A percentile compares a stretch with the other conserved stretches of the same genome.
Conservation (phyloP, 2,329 filamentous ascomycete genomes). For the Hypomyces perniciosus region DNA sequence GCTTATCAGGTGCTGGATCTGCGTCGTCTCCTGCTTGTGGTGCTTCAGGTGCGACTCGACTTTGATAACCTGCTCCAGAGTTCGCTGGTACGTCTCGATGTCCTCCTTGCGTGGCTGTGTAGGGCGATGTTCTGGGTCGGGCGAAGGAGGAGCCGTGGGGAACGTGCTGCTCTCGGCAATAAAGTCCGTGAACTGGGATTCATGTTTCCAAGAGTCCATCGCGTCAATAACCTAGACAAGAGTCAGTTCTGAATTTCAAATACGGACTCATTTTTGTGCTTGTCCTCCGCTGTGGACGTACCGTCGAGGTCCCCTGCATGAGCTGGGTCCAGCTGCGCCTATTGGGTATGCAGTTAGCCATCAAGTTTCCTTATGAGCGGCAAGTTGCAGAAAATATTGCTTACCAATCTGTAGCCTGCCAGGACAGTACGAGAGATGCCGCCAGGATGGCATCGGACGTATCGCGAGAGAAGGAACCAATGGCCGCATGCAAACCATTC, state of each 20-base stretch:
- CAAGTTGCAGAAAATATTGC: conserved; percentile 22
- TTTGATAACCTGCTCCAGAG: conserved; percentile 60
- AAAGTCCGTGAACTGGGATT: conserved; percentile 79
- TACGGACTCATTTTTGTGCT: not conserved
- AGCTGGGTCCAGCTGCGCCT: conserved; percentile 91
- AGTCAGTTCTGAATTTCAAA: conserved; percentile 1
- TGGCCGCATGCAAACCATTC: conserved; percentile 81
- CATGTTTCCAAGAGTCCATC: conserved; percentile 87
- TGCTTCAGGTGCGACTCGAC: conserved; percentile 64
- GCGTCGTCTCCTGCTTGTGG: conserved; percentile 62
- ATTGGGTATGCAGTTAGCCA: conserved; percentile 27
- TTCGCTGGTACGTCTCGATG: conserved; percentile 59
- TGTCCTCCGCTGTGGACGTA: conserved; percentile 40
- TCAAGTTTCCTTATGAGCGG: not conserved
- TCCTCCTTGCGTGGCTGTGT: conserved; percentile 64
- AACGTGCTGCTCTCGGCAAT: conserved; percentile 74
- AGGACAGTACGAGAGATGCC: conserved; percentile 84
- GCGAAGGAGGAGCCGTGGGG: conserved; percentile 59
- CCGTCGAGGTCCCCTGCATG: conserved; percentile 84
- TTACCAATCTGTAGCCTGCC: conserved; percentile 96
- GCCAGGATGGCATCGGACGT: conserved; percentile 90
- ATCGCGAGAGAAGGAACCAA: conserved; percentile 74
- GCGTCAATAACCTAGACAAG: conserved; percentile 67
- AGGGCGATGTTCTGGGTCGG: conserved; percentile 54
- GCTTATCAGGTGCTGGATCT: conserved; percentile 62